Conservation (phyloP, 495 filamentous ascomycete genomes). For the Talaromyces trachyspermus region DNA sequence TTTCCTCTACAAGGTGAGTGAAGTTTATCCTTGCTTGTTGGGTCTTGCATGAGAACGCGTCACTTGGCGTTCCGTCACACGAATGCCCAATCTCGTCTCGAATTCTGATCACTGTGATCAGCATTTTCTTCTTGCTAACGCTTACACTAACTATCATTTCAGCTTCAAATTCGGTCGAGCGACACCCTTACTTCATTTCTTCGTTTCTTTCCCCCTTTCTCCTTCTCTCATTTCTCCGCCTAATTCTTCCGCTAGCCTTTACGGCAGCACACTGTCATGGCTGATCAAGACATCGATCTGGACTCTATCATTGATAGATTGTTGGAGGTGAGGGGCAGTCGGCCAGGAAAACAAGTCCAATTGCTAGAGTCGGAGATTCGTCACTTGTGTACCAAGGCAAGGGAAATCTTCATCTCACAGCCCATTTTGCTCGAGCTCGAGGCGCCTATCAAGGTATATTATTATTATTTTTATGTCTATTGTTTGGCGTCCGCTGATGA, state of each 20-base stretch:
- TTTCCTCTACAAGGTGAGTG: too few relatives aligned
- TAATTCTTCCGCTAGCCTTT: constrained; percentile 17
- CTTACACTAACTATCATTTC: too few relatives aligned
- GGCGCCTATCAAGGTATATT: constrained; percentile 92
- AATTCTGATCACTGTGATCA: too few relatives aligned
- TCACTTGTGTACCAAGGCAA: constrained; percentile 95
- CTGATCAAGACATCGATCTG: constrained; percentile 93
- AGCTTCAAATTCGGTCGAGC: neutral
- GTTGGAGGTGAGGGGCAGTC: constrained; percentile 93
- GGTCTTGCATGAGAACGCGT: too few relatives aligned
- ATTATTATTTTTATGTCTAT: neutral
- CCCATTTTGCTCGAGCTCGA: constrained; percentile 96
- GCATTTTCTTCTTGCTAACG: too few relatives aligned
- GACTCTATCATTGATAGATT: constrained; percentile 99
- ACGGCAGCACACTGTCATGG: constrained; percentile 66
- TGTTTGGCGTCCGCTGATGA: neutral
- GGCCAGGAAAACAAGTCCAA: constrained; percentile 97
- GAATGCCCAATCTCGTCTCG: too few relatives aligned
- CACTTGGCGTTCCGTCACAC: too few relatives aligned
- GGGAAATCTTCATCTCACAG: constrained; percentile 99
- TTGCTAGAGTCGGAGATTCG: constrained; percentile 94
- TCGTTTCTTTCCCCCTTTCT: constrained; percentile 24
- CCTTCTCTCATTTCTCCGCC: constrained; percentile 19
- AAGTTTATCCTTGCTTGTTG: too few relatives aligned
- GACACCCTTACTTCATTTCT: constrained; percentile 1